phyloP scores from a whole-genome alignment of 257 asterid species.

The Lycium barbarum region DNA sequence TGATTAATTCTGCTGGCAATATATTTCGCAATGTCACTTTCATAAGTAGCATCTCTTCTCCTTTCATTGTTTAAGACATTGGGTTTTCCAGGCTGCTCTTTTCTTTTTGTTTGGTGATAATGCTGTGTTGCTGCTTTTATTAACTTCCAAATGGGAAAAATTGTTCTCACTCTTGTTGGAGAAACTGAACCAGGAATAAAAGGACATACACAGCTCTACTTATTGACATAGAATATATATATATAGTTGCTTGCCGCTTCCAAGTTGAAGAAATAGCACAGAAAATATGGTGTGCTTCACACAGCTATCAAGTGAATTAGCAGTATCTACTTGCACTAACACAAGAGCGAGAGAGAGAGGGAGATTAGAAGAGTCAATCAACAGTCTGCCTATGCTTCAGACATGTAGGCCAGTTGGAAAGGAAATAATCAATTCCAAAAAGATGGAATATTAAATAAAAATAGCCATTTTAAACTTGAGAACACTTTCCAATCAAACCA shows the following conservation, averaged over 20 bases:
- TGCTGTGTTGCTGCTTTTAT: conserved; percentile 15
- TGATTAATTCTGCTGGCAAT: conserved; percentile 9
- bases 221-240: background rate
- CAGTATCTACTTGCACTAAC: background rate
- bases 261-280: conserved; percentile 11
- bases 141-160: background rate
- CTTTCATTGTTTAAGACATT: background rate
- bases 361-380: conserved; percentile 9
- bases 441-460: background rate
- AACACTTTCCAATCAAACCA: background rate
- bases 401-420: conserved; percentile 20
- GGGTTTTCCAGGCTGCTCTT: background rate
- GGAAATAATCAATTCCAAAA: background rate
- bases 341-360: background rate
- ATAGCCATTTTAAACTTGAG: background rate
- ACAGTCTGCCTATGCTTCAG: conserved; percentile 19
- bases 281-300: background rate
- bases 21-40: background rate
- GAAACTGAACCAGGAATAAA: conserved; percentile 2
- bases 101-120: conserved; percentile 21
- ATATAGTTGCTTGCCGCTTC: conserved; percentile 1
- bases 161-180: background rate
- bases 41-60: background rate
- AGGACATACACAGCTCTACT: conserved; percentile 4
- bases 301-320: background rate